A percentile compares a stretch with the other conserved stretches of the same genome.
These are phyloP conservation scores for Euclidium syriacum DNA, from an alignment of 345 rosid species.

Conservation along the genomic window DNA sequence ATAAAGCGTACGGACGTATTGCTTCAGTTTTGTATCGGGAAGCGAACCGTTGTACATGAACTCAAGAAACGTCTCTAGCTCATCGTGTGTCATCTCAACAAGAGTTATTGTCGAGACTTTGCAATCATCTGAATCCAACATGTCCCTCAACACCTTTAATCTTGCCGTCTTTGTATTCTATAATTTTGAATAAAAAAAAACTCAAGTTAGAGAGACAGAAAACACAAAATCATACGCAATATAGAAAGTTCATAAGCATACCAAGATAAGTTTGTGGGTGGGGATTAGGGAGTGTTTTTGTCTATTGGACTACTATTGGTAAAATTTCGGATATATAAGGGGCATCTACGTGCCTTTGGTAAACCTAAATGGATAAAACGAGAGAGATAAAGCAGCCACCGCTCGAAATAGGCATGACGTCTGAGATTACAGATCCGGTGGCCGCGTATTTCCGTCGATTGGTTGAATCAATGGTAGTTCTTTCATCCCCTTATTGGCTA, in stretches of 20 bases:
- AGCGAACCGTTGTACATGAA: neutral
- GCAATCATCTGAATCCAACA: neutral
- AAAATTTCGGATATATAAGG: too few species aligned
- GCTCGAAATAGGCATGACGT: too few species aligned
- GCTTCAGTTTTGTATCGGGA: neutral
- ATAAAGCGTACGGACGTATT: neutral
- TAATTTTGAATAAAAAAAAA: neutral
- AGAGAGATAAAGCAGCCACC: too few species aligned
- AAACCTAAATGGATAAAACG: too few species aligned
- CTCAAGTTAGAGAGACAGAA: neutral
- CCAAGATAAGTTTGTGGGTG: neutral
- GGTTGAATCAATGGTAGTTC: too few species aligned
- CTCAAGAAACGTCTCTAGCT: neutral
- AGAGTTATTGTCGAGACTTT: neutral
- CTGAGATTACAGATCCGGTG: too few species aligned
- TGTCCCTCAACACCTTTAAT: neutral
- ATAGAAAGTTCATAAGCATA: neutral
- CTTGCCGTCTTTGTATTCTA: neutral
- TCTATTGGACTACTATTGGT: too few species aligned
- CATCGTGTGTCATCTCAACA: neutral
- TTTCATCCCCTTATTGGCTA: too few species aligned
- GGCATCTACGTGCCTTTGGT: too few species aligned
- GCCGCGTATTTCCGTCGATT: too few species aligned
- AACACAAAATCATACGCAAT: too few species aligned
- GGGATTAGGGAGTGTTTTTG: too few species aligned